Conservation (phyloP, 352 stramenopile genomes). For the Halophytophthora polymorphica region DNA sequence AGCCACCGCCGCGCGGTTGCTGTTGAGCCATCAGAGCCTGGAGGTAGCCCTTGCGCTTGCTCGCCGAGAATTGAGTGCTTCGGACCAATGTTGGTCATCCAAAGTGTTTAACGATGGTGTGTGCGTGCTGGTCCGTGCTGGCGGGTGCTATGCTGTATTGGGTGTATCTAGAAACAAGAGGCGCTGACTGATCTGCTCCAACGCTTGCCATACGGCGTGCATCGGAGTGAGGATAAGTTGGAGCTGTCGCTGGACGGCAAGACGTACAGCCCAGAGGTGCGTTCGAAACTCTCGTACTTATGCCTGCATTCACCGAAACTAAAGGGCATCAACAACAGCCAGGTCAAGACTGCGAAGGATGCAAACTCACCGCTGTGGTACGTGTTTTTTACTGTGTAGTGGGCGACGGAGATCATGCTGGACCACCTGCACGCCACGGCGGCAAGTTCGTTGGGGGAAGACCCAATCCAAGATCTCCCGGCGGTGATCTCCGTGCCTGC, state of each 20-base stretch:
- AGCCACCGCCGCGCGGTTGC: constrained; percentile 43
- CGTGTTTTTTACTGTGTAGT: constrained; percentile 21
- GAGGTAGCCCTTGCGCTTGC: neutral
- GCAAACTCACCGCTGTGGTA: constrained; percentile 2
- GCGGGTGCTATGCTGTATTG: neutral
- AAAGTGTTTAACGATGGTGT: no score
- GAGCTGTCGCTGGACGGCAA: constrained; percentile 50
- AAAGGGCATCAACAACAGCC: neutral
- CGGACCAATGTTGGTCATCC: constrained; percentile 10
- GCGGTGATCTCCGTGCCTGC: constrained; percentile 49
- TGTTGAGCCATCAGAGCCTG: constrained; percentile 29
- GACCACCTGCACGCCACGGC: constrained; percentile 49
- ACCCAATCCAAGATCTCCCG: constrained; percentile 39
- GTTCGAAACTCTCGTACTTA: no score
- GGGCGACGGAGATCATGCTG: constrained; percentile 57
- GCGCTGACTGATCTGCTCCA: constrained; percentile 30
- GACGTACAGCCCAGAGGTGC: constrained; percentile 57
- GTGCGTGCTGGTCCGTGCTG: no score
- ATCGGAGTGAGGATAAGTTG: constrained; percentile 16
- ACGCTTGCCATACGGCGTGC: constrained; percentile 41
- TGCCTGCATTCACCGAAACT: no score
- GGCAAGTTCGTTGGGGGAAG: constrained; percentile 38
- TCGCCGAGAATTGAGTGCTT: neutral
- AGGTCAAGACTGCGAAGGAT: neutral
- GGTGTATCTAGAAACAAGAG: constrained; percentile 6